Conservation (phyloP, 495 filamentous ascomycete species). For the Hypoxylon lenormandii region DNA sequence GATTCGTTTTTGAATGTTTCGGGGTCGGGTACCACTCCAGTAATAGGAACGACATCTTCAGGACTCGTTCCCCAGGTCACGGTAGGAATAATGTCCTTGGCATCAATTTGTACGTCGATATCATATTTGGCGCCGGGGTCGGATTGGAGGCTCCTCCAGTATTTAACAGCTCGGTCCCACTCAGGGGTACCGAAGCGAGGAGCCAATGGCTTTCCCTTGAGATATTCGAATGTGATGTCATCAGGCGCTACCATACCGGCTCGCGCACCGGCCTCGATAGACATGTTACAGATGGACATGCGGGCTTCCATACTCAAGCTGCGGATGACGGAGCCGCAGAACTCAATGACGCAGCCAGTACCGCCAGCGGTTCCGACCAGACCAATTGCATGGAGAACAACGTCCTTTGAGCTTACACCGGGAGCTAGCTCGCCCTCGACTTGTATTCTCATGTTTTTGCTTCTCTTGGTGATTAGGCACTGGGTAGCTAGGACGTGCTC, state of each 20-base stretch:
- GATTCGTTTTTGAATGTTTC: conserved; percentile 81
- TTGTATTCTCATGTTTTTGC: conserved; percentile 98
- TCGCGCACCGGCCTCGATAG: conserved; percentile 95
- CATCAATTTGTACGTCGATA: conserved; percentile 84
- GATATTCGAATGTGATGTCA: conserved; percentile 91
- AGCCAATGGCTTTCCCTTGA: conserved; percentile 87
- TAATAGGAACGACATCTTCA: conserved; percentile 94
- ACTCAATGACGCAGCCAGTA: conserved; percentile 94
- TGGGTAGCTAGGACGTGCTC: conserved; percentile 98
- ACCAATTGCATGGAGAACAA: conserved; percentile 93
- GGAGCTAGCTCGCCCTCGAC: conserved; percentile 91
- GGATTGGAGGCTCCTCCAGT: conserved; percentile 88
- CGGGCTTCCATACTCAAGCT: conserved; percentile 93
- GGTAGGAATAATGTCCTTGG: conserved; percentile 91
- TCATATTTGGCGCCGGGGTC: conserved; percentile 89
- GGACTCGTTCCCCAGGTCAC: conserved; percentile 97
- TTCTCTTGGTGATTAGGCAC: conserved; percentile 90
- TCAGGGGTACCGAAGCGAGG: conserved; percentile 83
- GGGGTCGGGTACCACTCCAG: conserved; percentile 86
- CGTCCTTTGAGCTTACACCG: conserved; percentile 95
- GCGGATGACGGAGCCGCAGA: conserved; percentile 91
- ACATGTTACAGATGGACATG: conserved; percentile 99
- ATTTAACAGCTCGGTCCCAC: conserved; percentile 88
- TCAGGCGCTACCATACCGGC: conserved; percentile 98
- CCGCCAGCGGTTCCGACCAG: conserved; percentile 95